These are phyloP conservation scores for Prosopis cineraria DNA, from an alignment of 306 rosid genomes.

Conservation along the genomic window DNA sequence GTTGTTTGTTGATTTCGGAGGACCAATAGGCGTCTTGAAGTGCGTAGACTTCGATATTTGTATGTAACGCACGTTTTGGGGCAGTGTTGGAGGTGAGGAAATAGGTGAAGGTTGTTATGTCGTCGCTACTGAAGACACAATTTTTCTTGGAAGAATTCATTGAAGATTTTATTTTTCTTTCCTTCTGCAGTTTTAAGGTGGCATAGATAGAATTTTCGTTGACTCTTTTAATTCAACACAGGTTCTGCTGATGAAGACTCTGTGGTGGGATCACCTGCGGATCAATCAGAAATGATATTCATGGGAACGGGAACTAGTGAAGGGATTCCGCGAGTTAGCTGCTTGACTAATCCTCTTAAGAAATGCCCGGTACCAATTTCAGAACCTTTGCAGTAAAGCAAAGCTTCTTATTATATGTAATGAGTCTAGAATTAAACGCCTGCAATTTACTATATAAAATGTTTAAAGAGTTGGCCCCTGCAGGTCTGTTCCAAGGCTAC, in stretches of 20 bases:
- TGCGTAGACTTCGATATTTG: not conserved
- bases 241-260: constrained; percentile 45
- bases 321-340: constrained; percentile 92
- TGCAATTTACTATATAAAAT: constrained; percentile 18
- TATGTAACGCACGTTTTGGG: not conserved
- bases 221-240: constrained; percentile 39
- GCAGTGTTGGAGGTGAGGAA: not conserved
- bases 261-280: constrained; percentile 34
- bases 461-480: constrained; percentile 16
- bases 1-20: not conserved
- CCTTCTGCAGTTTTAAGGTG: not conserved
- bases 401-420: not conserved
- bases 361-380: constrained; percentile 61
- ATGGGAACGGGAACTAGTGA: constrained; percentile 96
- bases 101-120: not conserved
- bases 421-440: constrained; percentile 20
- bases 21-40: not conserved
- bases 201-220: constrained; percentile 27
- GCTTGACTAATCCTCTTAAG: constrained; percentile 75
- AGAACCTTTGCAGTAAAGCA: not conserved
- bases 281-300: constrained; percentile 67
- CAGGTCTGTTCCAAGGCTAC: constrained; percentile 83
- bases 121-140: not conserved
- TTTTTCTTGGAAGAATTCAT: constrained; percentile 8
- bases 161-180: not conserved